Percentiles rank a stretch among this genome's conserved stretches.
Conservation (phyloP, 306 rosid genomes). For the Rubus idaeus region DNA sequence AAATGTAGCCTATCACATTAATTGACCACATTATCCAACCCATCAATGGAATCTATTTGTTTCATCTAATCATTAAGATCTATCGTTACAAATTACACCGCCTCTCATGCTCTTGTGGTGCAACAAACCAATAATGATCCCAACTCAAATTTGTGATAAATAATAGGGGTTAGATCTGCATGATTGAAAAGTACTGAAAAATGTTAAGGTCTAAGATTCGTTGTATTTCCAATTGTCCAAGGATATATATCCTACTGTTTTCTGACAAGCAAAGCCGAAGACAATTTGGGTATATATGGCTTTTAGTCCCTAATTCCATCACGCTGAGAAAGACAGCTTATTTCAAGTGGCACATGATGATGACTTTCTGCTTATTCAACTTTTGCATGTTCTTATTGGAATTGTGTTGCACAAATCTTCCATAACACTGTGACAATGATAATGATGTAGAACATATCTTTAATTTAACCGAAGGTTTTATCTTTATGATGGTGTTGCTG, state of each 20-base stretch:
- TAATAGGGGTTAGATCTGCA: background rate
- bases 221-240: background rate
- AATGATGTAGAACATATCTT: conserved; percentile 2
- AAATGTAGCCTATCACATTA: background rate
- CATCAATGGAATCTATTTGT: background rate
- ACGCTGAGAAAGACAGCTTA: conserved; percentile 2
- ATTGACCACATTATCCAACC: background rate
- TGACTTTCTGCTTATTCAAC: conserved; percentile 5
- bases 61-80: background rate
- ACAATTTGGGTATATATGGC: background rate
- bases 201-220: background rate
- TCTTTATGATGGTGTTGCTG: conserved; percentile 7
- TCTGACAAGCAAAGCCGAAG: background rate
- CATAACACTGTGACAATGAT: background rate
- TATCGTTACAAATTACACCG: background rate
- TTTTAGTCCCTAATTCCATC: background rate
- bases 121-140: background rate
- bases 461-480: background rate
- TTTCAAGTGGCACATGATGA: background rate
- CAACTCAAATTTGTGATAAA: background rate
- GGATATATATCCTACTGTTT: background rate
- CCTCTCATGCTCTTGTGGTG: background rate
- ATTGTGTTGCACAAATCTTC: background rate
- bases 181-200: background rate
- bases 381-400: background rate